These are phyloP conservation scores for Nadsonia commutata DNA, from an alignment of 1,139 yeast species.

Conservation along the genomic window DNA sequence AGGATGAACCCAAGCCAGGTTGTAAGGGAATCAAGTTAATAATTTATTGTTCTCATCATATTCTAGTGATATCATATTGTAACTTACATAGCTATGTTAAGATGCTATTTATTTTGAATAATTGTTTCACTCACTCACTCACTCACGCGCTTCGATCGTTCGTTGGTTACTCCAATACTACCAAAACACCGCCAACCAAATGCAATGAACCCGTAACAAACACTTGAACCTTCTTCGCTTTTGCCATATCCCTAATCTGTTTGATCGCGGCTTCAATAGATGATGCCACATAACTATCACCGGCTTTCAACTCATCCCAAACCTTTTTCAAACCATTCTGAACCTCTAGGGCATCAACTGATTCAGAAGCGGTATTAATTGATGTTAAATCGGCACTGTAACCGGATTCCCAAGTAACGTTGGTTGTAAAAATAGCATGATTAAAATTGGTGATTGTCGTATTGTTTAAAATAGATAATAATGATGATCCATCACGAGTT, in stretches of 20 bases:
- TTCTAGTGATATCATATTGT: too few species aligned
- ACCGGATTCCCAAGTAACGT: constrained; percentile 82
- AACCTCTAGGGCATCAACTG: constrained; percentile 64
- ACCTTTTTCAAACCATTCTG: constrained; percentile 59
- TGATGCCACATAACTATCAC: constrained; percentile 39
- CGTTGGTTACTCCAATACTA: constrained; percentile 67
- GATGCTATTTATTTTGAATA: too few species aligned
- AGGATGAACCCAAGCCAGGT: too few species aligned
- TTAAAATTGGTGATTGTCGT: constrained; percentile 35
- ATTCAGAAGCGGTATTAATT: constrained; percentile 62
- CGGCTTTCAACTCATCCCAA: constrained; percentile 41
- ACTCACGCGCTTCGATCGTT: too few species aligned
- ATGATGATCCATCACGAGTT: constrained; percentile 64
- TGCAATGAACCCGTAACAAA: constrained; percentile 92
- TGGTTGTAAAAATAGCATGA: constrained; percentile 75
- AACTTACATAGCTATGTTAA: too few species aligned
- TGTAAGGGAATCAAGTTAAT: too few species aligned
- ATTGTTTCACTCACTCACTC: too few species aligned
- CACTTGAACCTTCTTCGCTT: constrained; percentile 38
- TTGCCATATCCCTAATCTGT: constrained; percentile 29
- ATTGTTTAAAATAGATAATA: constrained; percentile 34
- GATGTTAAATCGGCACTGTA: constrained; percentile 79
- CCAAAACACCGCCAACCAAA: constrained; percentile 83
- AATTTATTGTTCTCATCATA: too few species aligned
- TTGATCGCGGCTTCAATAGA: constrained; percentile 67